Percentiles rank a stretch among this genome's conserved stretches.
phyloP scores from a whole-genome alignment of 192 early-diverging fungal genomes.

The Anaeromyces robustus region DNA sequence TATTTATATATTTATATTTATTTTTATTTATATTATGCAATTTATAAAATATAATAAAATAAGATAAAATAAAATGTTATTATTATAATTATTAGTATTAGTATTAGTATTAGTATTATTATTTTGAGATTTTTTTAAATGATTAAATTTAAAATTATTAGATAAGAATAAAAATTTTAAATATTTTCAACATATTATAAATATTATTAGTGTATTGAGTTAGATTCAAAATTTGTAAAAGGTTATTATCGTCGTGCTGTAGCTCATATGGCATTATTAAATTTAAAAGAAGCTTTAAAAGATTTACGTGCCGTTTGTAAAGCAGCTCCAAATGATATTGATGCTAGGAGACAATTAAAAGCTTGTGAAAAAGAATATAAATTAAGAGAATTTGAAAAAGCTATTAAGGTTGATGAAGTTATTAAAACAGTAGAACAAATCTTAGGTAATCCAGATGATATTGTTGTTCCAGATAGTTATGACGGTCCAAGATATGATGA shows the following conservation, averaged over 20 bases:
- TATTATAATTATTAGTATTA: too few species aligned
- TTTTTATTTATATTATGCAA: too few species aligned
- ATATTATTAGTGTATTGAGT: conserved; percentile 42
- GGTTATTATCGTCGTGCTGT: conserved; percentile 88
- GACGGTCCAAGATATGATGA: conserved; percentile 64
- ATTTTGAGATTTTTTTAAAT: too few species aligned
- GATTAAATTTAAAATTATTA: too few species aligned
- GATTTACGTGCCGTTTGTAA: conserved; percentile 53
- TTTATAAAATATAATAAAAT: too few species aligned
- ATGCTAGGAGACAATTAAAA: conserved; percentile 57
- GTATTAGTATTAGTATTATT: too few species aligned
- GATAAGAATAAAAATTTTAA: too few species aligned
- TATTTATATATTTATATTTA: too few species aligned
- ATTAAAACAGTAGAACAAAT: conserved; percentile 29
- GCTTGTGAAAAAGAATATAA: conserved; percentile 87
- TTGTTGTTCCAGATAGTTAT: conserved; percentile 51
- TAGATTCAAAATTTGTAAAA: conserved; percentile 75
- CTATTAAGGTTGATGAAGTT: conserved; percentile 55
- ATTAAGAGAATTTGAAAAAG: conserved; percentile 79
- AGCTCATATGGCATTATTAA: conserved; percentile 70
- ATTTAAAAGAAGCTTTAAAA: conserved; percentile 65
- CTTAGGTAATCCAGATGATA: conserved; percentile 18
- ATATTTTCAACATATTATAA: too few species aligned
- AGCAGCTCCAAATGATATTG: conserved; percentile 60
- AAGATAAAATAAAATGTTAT: too few species aligned